Conservation (phyloP, 2,329 filamentous ascomycete genomes). For the Juglanconis oblonga region DNA sequence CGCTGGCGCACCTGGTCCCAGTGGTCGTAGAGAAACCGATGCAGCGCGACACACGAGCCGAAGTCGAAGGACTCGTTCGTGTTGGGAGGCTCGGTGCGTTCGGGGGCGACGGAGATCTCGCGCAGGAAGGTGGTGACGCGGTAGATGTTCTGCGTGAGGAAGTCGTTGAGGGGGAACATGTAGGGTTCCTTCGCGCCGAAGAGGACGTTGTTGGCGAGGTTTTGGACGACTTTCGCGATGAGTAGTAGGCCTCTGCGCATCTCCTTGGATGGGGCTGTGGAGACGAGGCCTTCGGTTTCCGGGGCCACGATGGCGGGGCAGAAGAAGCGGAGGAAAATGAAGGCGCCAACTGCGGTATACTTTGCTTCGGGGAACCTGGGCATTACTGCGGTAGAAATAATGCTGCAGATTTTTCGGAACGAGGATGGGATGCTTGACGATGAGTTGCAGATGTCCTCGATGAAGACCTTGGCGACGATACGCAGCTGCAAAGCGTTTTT, state of each 20-base stretch:
- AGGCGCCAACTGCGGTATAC: conserved; percentile 69
- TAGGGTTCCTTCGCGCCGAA: conserved; percentile 71
- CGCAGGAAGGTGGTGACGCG: conserved; percentile 64
- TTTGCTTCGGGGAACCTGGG: conserved; percentile 65
- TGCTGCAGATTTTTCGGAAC: conserved; percentile 66
- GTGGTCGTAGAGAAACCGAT: conserved; percentile 68
- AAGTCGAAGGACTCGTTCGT: conserved; percentile 61
- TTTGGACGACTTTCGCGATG: conserved; percentile 70
- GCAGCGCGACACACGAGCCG: conserved; percentile 66
- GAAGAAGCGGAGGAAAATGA: conserved; percentile 70
- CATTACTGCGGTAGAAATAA: conserved; percentile 63
- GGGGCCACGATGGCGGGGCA: conserved; percentile 70
- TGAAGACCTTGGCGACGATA: conserved; percentile 68
- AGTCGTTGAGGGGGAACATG: conserved; percentile 69
- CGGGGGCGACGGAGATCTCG: conserved; percentile 60
- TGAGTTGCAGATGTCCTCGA: conserved; percentile 67
- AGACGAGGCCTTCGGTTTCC: conserved; percentile 64
- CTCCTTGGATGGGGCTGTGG: conserved; percentile 60
- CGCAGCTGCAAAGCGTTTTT: conserved; percentile 65
- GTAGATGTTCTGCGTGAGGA: conserved; percentile 66
- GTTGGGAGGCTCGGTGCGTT: conserved; percentile 38
- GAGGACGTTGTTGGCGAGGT: conserved; percentile 68
- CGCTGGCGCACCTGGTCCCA: conserved; percentile 69
- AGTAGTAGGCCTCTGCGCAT: conserved; percentile 66
- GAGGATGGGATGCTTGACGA: conserved; percentile 58